Base-by-base conservation (phyloP, 148 eudicot species). In the Chenopodium album region DNA sequence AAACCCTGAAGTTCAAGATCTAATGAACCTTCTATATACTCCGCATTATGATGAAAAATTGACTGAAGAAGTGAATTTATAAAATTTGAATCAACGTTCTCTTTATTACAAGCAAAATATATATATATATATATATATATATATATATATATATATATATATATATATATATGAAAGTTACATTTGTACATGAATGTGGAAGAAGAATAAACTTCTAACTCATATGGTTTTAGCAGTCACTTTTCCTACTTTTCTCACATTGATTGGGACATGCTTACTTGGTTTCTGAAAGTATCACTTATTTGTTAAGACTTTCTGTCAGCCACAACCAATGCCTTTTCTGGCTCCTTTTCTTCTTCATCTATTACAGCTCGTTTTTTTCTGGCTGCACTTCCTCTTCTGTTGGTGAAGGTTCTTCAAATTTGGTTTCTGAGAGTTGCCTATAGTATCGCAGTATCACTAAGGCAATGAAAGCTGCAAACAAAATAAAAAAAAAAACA, bases 401-500 rank as follows among this genome's bases (percentile, higher is more conserved):
- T 67, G 56, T 81, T 22, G 76, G 78, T 67, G 71, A 66, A 29
- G 50, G 80, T 63, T 68, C 84, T 82, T 82, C 90, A 70, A 74
- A 70, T 46, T 71, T 76, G 69, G 62, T 67, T 76, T 73, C 82
- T 26, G 85, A 79, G 75, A 86, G 79, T 80, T 92, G 97, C 71
- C 87, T 84, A 75, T 75, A 79, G 80, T 89, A 88, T 73, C 90
- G 92, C 26, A 95, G 76, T 76, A 95, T 80, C 74, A 95, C 99
- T 63, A 93, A 79, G 77, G 87, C 81, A 71, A 95, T 76, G 68
- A 95, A 95, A 52, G 92, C 99, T 95, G 86, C 89, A 88, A 54
- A 41, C 52, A 81, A 75, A 48, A 62, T 19, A 75, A 6, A 41
- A 54, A 47, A 52, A 75, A 62, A 62, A 44, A 71, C 3, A 19